These are phyloP conservation scores for Trichoderma brevicompactum DNA, from an alignment of 2,329 filamentous ascomycete genomes.

Conservation along the genomic window DNA sequence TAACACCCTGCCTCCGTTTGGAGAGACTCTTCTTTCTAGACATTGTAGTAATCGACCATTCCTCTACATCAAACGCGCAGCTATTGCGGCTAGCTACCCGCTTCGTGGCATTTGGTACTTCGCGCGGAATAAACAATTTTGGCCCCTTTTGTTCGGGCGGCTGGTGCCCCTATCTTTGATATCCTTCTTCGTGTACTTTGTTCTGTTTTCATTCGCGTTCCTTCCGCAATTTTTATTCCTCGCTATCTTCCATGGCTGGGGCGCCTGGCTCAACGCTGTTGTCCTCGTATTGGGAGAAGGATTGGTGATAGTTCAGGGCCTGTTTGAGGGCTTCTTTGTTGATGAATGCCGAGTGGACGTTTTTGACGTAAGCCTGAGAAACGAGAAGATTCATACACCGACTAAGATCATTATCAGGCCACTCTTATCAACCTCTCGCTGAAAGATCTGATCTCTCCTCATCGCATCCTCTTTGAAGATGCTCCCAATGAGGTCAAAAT, in stretches of 20 bases:
- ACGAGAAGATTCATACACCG: neutral
- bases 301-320: conserved; percentile 67
- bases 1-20: neutral
- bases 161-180: conserved; percentile 81
- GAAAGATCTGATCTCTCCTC: conserved; percentile 67
- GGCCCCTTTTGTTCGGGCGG: conserved; percentile 76
- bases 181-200: conserved; percentile 78
- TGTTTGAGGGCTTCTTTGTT: conserved; percentile 82
- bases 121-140: conserved; percentile 74
- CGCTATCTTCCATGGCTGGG: conserved; percentile 82
- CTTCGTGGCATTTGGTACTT: conserved; percentile 83
- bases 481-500: conserved; percentile 74
- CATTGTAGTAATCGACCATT: conserved; percentile 40
- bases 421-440: conserved; percentile 77
- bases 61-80: conserved; percentile 49
- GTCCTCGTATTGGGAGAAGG: conserved; percentile 86
- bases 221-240: conserved; percentile 88
- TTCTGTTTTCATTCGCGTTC: conserved; percentile 87
- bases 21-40: neutral
- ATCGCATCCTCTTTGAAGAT: conserved; percentile 68
- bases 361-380: conserved; percentile 69
- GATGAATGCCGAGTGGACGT: conserved; percentile 79
- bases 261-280: conserved; percentile 87
- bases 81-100: conserved; percentile 58
- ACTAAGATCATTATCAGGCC: conserved; percentile 46